Percentiles rank a stretch among this genome's conserved stretches.
These are phyloP conservation scores for Rhizophagus sp. DNA, from an alignment of 192 early-diverging fungal species.

Conservation along the genomic window DNA sequence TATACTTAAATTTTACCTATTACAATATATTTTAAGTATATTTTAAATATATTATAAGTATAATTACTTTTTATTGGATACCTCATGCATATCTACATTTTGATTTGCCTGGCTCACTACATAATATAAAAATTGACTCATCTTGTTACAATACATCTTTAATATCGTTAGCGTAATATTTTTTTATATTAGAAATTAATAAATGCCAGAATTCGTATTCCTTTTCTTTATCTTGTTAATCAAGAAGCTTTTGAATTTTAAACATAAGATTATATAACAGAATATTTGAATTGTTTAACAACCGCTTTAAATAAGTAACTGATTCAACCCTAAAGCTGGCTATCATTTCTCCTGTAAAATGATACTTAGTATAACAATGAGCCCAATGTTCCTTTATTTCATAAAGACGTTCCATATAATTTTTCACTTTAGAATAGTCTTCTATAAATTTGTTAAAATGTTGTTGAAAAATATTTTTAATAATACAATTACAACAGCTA, in stretches of 20 bases:
- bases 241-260: neutral
- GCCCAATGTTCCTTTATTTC: neutral
- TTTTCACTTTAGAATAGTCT: neutral
- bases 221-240: neutral
- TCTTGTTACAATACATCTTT: neutral
- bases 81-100: too few species aligned
- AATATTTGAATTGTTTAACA: conserved; percentile 3
- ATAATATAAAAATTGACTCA: neutral
- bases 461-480: neutral
- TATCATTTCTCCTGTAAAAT: neutral
- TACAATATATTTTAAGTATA: too few species aligned
- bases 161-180: neutral
- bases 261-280: neutral
- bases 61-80: too few species aligned
- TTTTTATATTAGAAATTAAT: neutral
- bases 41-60: too few species aligned
- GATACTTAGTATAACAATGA: neutral
- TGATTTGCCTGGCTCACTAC: neutral
- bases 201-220: neutral
- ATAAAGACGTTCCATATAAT: neutral
- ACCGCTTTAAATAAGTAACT: neutral
- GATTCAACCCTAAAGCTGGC: neutral
- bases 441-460: neutral
- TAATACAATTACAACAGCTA: neutral
- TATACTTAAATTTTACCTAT: too few species aligned